Evolutionary conservation across 192 early-diverging fungal species (phyloP), one percentile per base, ranked within the genome.

Genomic region (Lobosporangium transversale): DNA sequence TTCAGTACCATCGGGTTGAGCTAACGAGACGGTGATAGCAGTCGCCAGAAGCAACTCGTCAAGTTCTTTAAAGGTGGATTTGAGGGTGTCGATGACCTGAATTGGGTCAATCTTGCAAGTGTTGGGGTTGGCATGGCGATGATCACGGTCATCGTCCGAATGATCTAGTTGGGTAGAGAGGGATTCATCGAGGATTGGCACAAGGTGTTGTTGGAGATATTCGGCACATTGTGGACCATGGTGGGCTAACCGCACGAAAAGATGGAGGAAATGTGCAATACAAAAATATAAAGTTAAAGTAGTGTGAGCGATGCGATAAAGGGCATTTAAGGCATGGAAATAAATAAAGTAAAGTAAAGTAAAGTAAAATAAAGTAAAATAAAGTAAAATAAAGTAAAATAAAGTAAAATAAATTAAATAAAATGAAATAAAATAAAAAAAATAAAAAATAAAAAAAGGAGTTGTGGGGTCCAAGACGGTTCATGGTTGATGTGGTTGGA

Each of bases 71-170:
- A 76, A 76, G 15, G 71, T 76, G 14, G 64, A 76, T 35, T 76
- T 76, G 32, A 76, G 64, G 10, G 71, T 76, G 53, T 76, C 71
- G 11, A 76, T 42, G 51, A 76, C 71, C 21, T 76, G 71, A n/a
- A 26, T 67, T 17, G 71, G 71, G 35, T 76, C 71, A 32, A 76
- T 76, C 30, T 55, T 66, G n/a, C 55, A 62, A 26, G 58, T 64
- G 37, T 64, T 63, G 3, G 57, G 57, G 33, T 54, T 53, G 47
- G 49, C 18, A n/a, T 29, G 17, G 37, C 37, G 37, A 1, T 67
- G 55, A 6, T 47, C n/a, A 21, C 51, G 68, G 43, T 60, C 55
- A 27, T 74, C 70, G 24, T 74, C 70, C 18, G 62, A 66, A 24
- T 66, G 62, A 21, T 74, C 70, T 0, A 74, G 51, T 36, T 74